Percentiles rank a stretch among this genome's conserved stretches.
Evolutionary conservation across 495 filamentous ascomycete genomes (phyloP).

Genomic region (Neurospora sp.): DNA sequence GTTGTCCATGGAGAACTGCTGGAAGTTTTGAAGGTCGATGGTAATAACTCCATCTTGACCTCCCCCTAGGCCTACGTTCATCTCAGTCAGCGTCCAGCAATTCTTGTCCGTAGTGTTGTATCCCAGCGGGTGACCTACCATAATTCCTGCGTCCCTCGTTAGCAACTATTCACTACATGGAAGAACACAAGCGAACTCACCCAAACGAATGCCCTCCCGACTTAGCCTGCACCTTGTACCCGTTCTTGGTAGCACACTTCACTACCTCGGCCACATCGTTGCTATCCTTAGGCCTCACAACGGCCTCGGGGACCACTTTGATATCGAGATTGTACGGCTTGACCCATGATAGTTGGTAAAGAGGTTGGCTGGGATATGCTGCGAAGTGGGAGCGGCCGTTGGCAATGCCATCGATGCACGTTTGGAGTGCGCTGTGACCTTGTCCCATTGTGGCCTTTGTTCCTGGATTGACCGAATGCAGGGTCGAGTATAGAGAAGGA

Average conservation of each 20-base stretch:
- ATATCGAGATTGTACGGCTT: constrained; percentile 56
- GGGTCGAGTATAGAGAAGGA: neutral
- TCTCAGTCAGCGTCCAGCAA: constrained; percentile 13
- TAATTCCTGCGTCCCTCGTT: constrained; percentile 17
- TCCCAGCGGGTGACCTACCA: constrained; percentile 13
- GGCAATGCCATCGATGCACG: constrained; percentile 32
- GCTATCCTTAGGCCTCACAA: constrained; percentile 48
- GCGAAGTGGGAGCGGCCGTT: constrained; percentile 32
- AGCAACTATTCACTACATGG: neutral
- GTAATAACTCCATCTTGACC: constrained; percentile 46
- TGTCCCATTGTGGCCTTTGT: constrained; percentile 16
- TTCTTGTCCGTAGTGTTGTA: neutral
- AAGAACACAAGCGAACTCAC: constrained; percentile 15
- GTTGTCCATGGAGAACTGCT: constrained; percentile 44
- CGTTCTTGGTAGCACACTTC: constrained; percentile 43
- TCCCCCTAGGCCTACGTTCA: constrained; percentile 39
- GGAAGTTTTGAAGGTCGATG: constrained; percentile 47
- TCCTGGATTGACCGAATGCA: neutral
- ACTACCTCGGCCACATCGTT: constrained; percentile 50
- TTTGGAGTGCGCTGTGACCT: constrained; percentile 20
- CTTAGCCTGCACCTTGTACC: constrained; percentile 55
- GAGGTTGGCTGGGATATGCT: constrained; percentile 25
- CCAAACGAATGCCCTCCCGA: constrained; percentile 67
- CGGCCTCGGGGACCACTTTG: constrained; percentile 48
- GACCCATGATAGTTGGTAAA: constrained; percentile 35